These are phyloP conservation scores for Serendipita sp. DNA, from an alignment of 768 basidiomycete genomes.

Conservation along the genomic window DNA sequence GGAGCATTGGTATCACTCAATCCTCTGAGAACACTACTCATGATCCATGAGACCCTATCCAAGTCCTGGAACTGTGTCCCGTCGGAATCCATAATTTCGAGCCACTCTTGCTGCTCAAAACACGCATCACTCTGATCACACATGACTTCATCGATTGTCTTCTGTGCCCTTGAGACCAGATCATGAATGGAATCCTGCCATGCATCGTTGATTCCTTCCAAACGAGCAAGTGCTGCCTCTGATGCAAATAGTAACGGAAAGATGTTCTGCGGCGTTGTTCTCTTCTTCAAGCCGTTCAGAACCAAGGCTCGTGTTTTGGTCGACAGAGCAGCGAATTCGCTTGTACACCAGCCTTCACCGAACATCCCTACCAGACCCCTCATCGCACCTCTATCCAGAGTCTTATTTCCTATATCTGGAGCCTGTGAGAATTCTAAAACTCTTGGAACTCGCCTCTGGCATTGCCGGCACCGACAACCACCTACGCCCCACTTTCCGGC, in stretches of 20 bases:
- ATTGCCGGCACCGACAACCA: constrained; percentile 73
- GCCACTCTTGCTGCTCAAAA: constrained; percentile 55
- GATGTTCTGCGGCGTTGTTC: constrained; percentile 49
- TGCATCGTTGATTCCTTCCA: constrained; percentile 27
- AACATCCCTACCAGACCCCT: constrained; percentile 69
- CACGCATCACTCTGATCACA: constrained; percentile 43
- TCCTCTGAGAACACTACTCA: constrained; percentile 47
- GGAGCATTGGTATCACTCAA: constrained; percentile 50
- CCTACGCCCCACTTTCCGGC: constrained; percentile 66
- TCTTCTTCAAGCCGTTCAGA: constrained; percentile 55
- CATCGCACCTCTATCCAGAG: constrained; percentile 55
- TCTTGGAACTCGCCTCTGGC: constrained; percentile 61
- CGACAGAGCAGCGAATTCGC: constrained; percentile 60
- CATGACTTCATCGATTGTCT: constrained; percentile 44
- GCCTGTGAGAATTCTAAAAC: constrained; percentile 66
- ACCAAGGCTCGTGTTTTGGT: constrained; percentile 49
- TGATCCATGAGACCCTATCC: constrained; percentile 63
- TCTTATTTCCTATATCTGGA: constrained; percentile 60
- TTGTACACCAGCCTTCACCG: constrained; percentile 76
- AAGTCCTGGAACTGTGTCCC: constrained; percentile 60
- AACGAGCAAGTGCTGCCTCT: constrained; percentile 33
- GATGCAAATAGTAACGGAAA: constrained; percentile 55
- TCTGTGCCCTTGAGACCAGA: constrained; percentile 49
- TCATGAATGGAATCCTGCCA: constrained; percentile 57
- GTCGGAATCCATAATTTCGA: constrained; percentile 55